phyloP scores from a whole-genome alignment of 805 yeast species.

The Metschnikowia colocasiae region DNA sequence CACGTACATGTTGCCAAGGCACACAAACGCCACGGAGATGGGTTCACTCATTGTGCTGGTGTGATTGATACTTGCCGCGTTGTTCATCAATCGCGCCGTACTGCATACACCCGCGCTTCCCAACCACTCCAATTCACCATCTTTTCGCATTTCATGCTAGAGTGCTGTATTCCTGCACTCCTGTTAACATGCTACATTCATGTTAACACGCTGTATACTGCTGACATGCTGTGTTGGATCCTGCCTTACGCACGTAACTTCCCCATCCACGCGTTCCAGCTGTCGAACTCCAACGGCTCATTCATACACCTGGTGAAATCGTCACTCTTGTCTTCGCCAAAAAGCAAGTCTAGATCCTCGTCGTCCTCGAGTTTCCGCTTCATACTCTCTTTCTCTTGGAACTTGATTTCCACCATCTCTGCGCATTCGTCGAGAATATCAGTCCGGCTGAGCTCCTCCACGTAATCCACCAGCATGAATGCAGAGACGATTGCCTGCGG shows the following conservation, averaged over 20 bases:
- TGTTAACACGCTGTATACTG: too few species aligned
- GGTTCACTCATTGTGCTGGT: constrained; percentile 19
- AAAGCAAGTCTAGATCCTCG: constrained; percentile 31
- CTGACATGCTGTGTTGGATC: too few species aligned
- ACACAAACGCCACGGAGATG: constrained; percentile 79
- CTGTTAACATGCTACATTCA: too few species aligned
- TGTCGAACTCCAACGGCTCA: constrained; percentile 35
- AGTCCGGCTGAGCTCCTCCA: constrained; percentile 31
- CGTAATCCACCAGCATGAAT: constrained; percentile 41
- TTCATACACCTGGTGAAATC: constrained; percentile 19
- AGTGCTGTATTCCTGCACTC: too few species aligned
- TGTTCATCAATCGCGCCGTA: too few species aligned
- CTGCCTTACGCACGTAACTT: neutral
- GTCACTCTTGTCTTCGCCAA: constrained; percentile 34
- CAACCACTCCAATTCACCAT: too few species aligned
- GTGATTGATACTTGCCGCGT: too few species aligned
- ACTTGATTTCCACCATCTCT: constrained; percentile 23
- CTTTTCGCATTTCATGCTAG: too few species aligned
- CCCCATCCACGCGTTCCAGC: constrained; percentile 23
- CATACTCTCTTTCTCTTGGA: constrained; percentile 9
- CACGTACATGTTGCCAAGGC: constrained; percentile 81
- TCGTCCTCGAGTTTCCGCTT: constrained; percentile 22
- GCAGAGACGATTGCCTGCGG: constrained; percentile 44
- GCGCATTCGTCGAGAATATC: constrained; percentile 18
- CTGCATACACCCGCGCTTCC: too few species aligned